Evolutionary conservation across 345 rosid genomes (phyloP), one percentile per base, ranked within the genome.

Genomic region (Populus tremula): DNA sequence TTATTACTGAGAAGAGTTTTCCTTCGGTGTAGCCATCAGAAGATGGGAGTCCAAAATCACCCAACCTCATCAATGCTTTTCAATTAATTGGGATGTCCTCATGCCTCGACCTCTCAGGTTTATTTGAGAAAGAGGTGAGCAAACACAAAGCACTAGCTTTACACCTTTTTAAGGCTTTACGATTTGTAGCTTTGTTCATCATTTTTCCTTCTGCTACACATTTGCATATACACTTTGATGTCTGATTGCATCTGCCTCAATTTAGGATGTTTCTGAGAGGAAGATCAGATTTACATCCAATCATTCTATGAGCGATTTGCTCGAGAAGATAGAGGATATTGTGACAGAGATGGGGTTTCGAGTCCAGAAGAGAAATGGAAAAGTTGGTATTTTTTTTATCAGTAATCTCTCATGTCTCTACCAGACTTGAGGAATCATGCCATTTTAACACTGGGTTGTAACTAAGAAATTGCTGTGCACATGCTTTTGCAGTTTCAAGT

Each of bases 51-150:
- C 89, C 90, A 5, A 85, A 83, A 78, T 90, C 90, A 4, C 92
- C 93, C 36, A 84, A 82, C 54, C 75, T 85, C 29, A 91, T 95
- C 79, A 92, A 93, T 72, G 99, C 98, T 76, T 95, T 95, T 84
- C 96, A 95, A 82, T 84, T 93, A 65, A 95, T 95, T 21, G 99
- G 99, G 80, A 95, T 95, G 99, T 93, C 98, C 54, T 95, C 98
- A 31, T 90, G 87, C 81, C 92, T 95, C 31, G 99, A 93, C 81
- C 91, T 95, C 71, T 95, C 98, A 3, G 97, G 99, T 76, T 92
- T 95, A 86, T 95, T 92, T 12, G 97, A 93, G 88, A 82, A 88
- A 82, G 98, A 93, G 98, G 99, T 95, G 76, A 47, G 7, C 7
- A 18, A 59, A 73, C 73, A 12, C 14, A 69, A 38, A 73, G 8